Percentiles rank a stretch among this genome's conserved stretches.
phyloP scores from a whole-genome alignment of 1,139 yeast genomes.

The Tardiomyces digboiensis region DNA sequence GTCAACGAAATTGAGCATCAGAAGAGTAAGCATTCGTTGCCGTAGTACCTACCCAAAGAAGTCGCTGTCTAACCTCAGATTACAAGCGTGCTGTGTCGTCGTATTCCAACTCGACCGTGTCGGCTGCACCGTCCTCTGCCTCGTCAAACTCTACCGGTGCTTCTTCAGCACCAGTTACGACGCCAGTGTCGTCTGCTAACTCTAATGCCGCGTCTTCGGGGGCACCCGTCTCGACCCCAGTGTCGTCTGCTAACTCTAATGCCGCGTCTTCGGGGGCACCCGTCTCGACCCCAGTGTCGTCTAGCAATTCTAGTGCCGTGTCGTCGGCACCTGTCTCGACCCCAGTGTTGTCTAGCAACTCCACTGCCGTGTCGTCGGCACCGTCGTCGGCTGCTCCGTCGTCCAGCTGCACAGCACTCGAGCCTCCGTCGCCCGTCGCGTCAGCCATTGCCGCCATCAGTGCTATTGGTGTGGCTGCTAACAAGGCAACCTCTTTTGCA shows the following conservation, averaged over 20 bases:
- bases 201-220: background rate
- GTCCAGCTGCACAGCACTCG: background rate
- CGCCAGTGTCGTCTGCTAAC: background rate
- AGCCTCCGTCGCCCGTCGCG: background rate
- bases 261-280: background rate
- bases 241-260: background rate
- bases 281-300: background rate
- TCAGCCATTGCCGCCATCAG: background rate
- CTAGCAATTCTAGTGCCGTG: background rate
- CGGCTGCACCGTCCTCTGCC: no score
- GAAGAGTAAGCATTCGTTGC: no score
- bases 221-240: background rate
- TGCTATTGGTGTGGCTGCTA: background rate
- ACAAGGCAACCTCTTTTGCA: background rate
- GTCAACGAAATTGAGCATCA: no score
- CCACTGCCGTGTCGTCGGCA: background rate
- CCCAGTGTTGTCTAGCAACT: background rate
- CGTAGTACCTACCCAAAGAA: no score
- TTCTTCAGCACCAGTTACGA: no score
- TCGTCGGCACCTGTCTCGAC: background rate
- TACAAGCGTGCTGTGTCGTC: background rate
- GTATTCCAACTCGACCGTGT: background rate
- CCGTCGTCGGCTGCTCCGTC: background rate
- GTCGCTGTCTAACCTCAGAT: no score
- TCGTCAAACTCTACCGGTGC: no score